Percentiles rank a stretch among this genome's conserved stretches.
These are phyloP conservation scores for Ogataea kodamae DNA, from an alignment of 805 yeast species.

Conservation along the genomic window DNA sequence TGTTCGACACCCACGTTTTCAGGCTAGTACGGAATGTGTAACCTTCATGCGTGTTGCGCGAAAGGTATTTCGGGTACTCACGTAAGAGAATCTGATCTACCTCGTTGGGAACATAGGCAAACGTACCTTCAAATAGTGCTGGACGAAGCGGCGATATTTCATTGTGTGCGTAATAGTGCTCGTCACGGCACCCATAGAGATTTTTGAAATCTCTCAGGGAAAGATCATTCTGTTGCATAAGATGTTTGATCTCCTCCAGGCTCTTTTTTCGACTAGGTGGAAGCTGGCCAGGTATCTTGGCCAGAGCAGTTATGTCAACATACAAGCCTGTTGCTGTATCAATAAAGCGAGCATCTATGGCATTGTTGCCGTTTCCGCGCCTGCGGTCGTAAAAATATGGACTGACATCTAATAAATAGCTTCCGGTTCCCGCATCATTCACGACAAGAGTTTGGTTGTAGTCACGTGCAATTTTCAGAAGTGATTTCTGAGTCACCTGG, in stretches of 20 bases:
- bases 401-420: conserved; percentile 33
- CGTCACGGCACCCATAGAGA: conserved; percentile 47
- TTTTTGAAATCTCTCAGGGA: conserved; percentile 11
- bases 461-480: conserved; percentile 40
- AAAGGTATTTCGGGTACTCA: conserved; percentile 35
- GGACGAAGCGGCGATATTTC: conserved; percentile 52
- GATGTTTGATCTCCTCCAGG: conserved; percentile 17
- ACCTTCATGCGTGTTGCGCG: conserved; percentile 18
- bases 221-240: conserved; percentile 15
- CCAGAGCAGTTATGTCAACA: conserved; percentile 43
- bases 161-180: conserved; percentile 48
- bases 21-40: conserved; percentile 25
- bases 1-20: conserved; percentile 25
- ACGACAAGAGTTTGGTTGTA: conserved; percentile 50
- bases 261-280: conserved; percentile 6
- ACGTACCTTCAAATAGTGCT: conserved; percentile 56
- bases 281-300: conserved; percentile 14
- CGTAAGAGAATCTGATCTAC: conserved; percentile 33
- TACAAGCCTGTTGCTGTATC: conserved; percentile 47
- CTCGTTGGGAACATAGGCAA: conserved; percentile 43
- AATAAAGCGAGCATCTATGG: conserved; percentile 53
- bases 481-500: conserved; percentile 49
- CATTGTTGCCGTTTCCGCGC: conserved; percentile 46
- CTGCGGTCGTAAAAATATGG: conserved; percentile 34
- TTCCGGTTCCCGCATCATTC: conserved; percentile 37